These are phyloP conservation scores for Hysterium pulicare DNA, from an alignment of 2,329 filamentous ascomycete genomes.

Conservation along the genomic window DNA sequence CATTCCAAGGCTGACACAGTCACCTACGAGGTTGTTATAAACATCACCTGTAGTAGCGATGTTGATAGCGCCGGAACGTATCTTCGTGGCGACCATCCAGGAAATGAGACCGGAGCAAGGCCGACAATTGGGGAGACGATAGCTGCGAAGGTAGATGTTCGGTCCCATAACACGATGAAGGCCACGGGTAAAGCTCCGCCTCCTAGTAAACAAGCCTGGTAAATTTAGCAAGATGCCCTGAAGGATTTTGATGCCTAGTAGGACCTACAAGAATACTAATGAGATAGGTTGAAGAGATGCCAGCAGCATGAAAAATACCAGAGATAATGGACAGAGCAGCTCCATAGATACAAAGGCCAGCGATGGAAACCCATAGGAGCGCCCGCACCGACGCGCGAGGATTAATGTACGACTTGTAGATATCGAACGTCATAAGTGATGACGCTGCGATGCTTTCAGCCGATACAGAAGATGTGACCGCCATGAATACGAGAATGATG, in stretches of 20 bases:
- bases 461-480: slow-evolving; percentile 15
- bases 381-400: slow-evolving; percentile 19
- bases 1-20: slow-evolving; percentile 7
- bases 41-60: slow-evolving; percentile 13
- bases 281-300: slow-evolving; percentile 22
- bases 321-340: slow-evolving; percentile 6
- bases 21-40: slow-evolving; percentile 5
- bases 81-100: slow-evolving; percentile 20
- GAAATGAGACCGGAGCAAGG: slow-evolving; percentile 8
- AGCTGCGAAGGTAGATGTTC: slow-evolving; percentile 11
- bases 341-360: slow-evolving; percentile 29
- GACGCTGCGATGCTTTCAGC: slow-evolving; percentile 32
- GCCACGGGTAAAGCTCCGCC: slow-evolving; percentile 15
- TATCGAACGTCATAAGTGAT: slow-evolving; percentile 32
- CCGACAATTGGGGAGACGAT: slow-evolving; percentile 4
- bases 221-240: slow-evolving; percentile 34
- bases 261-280: slow-evolving; percentile 1
- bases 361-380: slow-evolving; percentile 29
- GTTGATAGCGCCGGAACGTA: slow-evolving; percentile 15
- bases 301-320: slow-evolving; percentile 17
- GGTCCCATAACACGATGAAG: slow-evolving; percentile 26
- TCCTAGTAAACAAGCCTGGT: slow-evolving; percentile 22
- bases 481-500: slow-evolving; percentile 14
- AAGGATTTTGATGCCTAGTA: slow-evolving; percentile 11
- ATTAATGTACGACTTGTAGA: slow-evolving; percentile 37